Base-by-base conservation (phyloP, 768 basidiomycete genomes). In the Termitomyces sp. region DNA sequence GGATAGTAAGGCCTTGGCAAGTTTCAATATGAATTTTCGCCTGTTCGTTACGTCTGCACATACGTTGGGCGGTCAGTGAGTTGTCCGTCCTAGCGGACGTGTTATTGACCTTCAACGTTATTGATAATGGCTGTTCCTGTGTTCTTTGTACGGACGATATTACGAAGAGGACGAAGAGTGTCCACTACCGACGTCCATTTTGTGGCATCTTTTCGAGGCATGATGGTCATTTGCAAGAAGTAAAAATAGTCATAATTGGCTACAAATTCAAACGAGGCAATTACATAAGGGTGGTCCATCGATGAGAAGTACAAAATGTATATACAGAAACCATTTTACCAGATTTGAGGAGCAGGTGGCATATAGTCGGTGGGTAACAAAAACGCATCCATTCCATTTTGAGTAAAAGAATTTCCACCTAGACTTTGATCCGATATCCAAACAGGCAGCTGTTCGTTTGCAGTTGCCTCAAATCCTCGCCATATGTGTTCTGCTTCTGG, bases 381-480 rank as follows among this genome's bases (percentile, higher is more conserved):
- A 72, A 92, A 92, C 4, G 91, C 89, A 64, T 93, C 88, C 75
- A 93, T 89, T 60, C 91, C 91, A 63, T 88, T 81, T 68, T 90
- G 88, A 33, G 84, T 79, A 70, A 91, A 88, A 8, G 84, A 80
- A 63, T 74, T 81, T 49, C 88, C 90, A 45, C 90, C 91, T 1
- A 92, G 71, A 62, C 80, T 89, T 68, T 89, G 87, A 68, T 93
- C 91, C 37, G 89, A 89, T 45, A 92, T 83, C 90, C 90, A 93
- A 28, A 92, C 84, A 19, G 91, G 90, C 10, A 91, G 74, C 62
- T 90, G 88, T 64, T 90, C 88, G 57, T 76, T 85, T 12, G 86
- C 73, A 21, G 84, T 84, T 69, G 78, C 76, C 67, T 89, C 87
- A 64, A 91, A 86, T 31, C 84, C 86, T 51, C 86, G 81, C 83